Evolutionary conservation across 2,329 filamentous ascomycete genomes (phyloP).

Genomic region (Fusarium verrucosum): DNA sequence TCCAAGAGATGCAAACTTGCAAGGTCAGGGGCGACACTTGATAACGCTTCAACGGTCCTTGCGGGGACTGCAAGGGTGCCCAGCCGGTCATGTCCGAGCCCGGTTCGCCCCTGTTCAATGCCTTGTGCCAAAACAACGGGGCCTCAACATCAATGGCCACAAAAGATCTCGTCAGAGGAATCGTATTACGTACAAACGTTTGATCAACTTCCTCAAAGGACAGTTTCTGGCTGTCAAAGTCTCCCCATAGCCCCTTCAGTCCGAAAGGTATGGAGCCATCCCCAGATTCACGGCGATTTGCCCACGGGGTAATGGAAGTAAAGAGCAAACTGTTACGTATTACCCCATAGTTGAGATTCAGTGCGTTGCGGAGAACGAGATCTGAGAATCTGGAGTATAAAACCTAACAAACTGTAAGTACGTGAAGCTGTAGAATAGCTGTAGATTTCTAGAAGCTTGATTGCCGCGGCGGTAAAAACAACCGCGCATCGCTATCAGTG

Average conservation of each 20-base stretch:
- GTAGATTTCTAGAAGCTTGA: conserved; percentile 17
- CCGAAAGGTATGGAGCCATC: conserved; percentile 36
- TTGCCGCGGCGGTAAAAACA: conserved; percentile 32
- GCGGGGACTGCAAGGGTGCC: conserved; percentile 32
- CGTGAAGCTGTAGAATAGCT: conserved; percentile 8
- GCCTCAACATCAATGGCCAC: conserved; percentile 22
- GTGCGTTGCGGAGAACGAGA: conserved; percentile 32
- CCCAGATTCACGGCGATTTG: conserved; percentile 38
- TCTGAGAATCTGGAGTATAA: conserved; percentile 14
- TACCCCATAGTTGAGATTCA: conserved; percentile 34
- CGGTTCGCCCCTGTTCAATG: conserved; percentile 10
- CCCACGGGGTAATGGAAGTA: conserved; percentile 40
- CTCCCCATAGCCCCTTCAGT: conserved; percentile 7
- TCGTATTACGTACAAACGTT: conserved; percentile 42
- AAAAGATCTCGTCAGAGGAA: conserved; percentile 15
- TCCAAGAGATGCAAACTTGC: neutral
- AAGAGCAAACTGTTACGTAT: conserved; percentile 42
- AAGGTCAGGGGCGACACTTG: conserved; percentile 24
- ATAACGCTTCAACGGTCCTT: conserved; percentile 19
- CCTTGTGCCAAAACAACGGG: conserved; percentile 29
- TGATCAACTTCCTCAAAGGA: conserved; percentile 28
- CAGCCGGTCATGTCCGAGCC: conserved; percentile 41
- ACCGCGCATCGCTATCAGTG: conserved; percentile 25
- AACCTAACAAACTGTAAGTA: neutral
- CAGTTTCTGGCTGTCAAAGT: neutral